Evolutionary conservation across 176 grass and related monocot genomes (phyloP).

Genomic region (Oryza brachyantha): DNA sequence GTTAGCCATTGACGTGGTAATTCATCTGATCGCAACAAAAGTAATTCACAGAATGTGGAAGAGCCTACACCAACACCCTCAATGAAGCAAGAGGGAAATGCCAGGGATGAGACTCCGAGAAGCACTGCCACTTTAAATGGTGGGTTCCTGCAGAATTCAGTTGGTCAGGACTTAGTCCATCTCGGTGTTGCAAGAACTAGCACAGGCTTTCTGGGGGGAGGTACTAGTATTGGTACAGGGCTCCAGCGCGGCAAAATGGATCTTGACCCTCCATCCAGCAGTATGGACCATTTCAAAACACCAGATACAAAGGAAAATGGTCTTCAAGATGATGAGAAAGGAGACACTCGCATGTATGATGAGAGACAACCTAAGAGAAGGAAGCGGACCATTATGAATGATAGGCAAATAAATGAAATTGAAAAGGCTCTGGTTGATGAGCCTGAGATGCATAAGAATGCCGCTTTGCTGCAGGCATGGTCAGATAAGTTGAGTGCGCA

Average conservation of each 20-base stretch:
- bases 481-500: constrained; percentile 73
- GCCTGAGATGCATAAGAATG: constrained; percentile 93
- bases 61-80: constrained; percentile 20
- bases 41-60: constrained; percentile 45
- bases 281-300: constrained; percentile 38
- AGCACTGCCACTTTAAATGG: constrained; percentile 24
- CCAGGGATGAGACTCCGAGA: constrained; percentile 38
- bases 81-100: constrained; percentile 42
- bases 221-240: constrained; percentile 19
- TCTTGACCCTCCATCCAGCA: constrained; percentile 39
- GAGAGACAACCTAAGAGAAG: constrained; percentile 83
- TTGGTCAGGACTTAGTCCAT: constrained; percentile 57
- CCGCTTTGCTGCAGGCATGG: constrained; percentile 61
- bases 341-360: constrained; percentile 49
- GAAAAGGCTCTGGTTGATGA: constrained; percentile 85
- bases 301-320: constrained; percentile 60
- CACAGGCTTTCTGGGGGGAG: neutral
- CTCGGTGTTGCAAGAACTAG: constrained; percentile 36
- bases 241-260: constrained; percentile 40
- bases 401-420: constrained; percentile 67
- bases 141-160: constrained; percentile 42
- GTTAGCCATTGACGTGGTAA: constrained; percentile 13
- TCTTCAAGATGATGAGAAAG: constrained; percentile 68
- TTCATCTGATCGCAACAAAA: constrained; percentile 6
- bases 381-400: constrained; percentile 93